phyloP scores from a whole-genome alignment of 1,284 basidiomycete genomes.

The Phellinidium pouzarii region DNA sequence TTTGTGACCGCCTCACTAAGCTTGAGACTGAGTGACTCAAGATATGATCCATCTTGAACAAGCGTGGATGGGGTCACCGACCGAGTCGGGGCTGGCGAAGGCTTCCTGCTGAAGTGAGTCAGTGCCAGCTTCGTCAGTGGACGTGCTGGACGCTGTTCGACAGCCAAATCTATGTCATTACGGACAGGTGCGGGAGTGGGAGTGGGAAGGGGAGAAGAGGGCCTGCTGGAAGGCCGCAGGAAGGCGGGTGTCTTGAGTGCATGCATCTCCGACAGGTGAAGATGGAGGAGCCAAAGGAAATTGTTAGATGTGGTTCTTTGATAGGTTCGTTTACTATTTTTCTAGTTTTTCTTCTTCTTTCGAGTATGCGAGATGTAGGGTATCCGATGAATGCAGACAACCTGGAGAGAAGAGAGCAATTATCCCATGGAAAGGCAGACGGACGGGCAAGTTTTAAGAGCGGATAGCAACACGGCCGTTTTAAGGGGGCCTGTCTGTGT shows the following conservation, averaged over 20 bases:
- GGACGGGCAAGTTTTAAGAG: constrained; percentile 21
- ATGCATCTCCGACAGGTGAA: constrained; percentile 36
- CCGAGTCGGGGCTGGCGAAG: constrained; percentile 32
- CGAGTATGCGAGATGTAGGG: constrained; percentile 14
- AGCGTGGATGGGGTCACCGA: constrained; percentile 39
- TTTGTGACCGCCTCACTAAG: constrained; percentile 76
- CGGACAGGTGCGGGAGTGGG: constrained; percentile 32
- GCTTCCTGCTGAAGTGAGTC: constrained; percentile 47
- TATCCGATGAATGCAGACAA: constrained; percentile 24
- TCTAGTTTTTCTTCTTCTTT: constrained; percentile 21
- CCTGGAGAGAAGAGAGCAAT: constrained; percentile 35
- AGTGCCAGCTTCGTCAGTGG: constrained; percentile 51
- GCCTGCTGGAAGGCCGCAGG: constrained; percentile 57
- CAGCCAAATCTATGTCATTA: constrained; percentile 32
- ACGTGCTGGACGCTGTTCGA: constrained; percentile 39
- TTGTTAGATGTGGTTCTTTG: constrained; percentile 12
- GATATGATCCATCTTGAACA: constrained; percentile 69
- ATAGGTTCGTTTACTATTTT: constrained; percentile 11
- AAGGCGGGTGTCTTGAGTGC: constrained; percentile 60
- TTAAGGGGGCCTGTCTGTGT: constrained; percentile 75
- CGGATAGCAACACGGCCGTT: constrained; percentile 23
- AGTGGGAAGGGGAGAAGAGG: constrained; percentile 48
- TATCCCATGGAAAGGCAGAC: constrained; percentile 57
- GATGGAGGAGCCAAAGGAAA: not conserved
- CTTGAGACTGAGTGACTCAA: constrained; percentile 66